Conservation (phyloP, 2,329 filamentous ascomycete genomes). For the Stemphylium beticola region DNA sequence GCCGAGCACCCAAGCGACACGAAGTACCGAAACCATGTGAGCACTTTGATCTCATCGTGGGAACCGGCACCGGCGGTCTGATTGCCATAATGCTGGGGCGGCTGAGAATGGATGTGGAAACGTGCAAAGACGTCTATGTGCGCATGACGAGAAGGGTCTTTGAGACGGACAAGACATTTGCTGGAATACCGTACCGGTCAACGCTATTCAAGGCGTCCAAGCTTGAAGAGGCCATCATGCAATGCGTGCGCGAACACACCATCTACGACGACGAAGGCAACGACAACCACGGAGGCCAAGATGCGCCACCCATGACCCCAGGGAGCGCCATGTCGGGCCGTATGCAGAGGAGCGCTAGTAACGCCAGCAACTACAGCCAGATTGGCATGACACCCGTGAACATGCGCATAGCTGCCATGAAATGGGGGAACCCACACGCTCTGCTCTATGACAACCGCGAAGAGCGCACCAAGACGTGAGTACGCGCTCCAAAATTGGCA, state of each 20-base stretch:
- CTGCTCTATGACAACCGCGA: constrained; percentile 87
- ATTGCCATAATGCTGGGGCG: constrained; percentile 98
- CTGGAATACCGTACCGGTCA: constrained; percentile 90
- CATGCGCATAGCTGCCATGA: constrained; percentile 56
- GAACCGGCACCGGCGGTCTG: constrained; percentile 91
- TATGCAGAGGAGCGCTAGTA: constrained; percentile 70
- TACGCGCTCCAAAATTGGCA: constrained; percentile 16
- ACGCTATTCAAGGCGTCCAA: constrained; percentile 97
- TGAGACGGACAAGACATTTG: constrained; percentile 97
- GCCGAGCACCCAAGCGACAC: constrained; percentile 83
- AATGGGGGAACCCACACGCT: constrained; percentile 83
- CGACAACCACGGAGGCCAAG: constrained; percentile 60
- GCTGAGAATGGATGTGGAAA: constrained; percentile 88
- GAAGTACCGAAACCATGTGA: constrained; percentile 98
- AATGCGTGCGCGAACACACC: constrained; percentile 83
- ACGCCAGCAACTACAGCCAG: constrained; percentile 82
- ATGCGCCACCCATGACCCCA: constrained; percentile 50
- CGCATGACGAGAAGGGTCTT: constrained; percentile 94
- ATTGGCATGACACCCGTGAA: constrained; percentile 69
- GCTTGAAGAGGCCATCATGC: constrained; percentile 89
- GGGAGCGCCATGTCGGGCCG: constrained; percentile 38
- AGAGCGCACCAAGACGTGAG: constrained; percentile 87
- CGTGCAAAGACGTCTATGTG: constrained; percentile 96
- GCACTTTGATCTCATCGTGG: constrained; percentile 96
- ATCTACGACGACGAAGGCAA: constrained; percentile 82